Conservation (phyloP, 257 asterid species). For the Forsythia suspensa region DNA sequence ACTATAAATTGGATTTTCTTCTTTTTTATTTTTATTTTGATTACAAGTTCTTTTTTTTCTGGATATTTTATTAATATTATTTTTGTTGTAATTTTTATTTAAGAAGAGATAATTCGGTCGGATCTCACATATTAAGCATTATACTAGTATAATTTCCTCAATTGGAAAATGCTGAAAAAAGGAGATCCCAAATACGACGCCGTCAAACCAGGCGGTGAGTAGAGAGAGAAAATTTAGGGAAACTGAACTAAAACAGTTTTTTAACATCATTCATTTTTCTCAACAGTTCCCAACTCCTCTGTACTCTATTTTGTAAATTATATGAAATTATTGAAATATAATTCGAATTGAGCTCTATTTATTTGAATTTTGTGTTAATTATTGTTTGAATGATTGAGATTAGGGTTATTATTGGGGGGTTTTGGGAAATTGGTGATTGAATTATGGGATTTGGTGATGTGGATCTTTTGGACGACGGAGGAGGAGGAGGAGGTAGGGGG, state of each 20-base stretch:
- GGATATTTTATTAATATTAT: too few species aligned
- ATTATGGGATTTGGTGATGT: constrained; percentile 19
- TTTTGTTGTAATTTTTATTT: too few species aligned
- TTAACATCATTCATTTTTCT: not conserved
- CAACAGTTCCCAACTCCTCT: constrained; percentile 8
- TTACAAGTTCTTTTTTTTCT: too few species aligned
- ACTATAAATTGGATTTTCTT: too few species aligned
- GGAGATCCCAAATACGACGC: constrained; percentile 1
- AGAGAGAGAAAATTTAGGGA: constrained; percentile 12
- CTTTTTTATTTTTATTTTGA: too few species aligned
- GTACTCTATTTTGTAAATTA: not conserved
- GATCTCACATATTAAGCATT: too few species aligned
- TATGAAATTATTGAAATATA: not conserved
- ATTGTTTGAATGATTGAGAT: not conserved
- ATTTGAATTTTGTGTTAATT: not conserved
- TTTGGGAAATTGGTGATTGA: constrained; percentile 4
- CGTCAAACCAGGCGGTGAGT: constrained; percentile 9
- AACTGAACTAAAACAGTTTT: not conserved
- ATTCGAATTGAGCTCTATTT: not conserved
- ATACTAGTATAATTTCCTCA: too few species aligned
- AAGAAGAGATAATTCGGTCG: too few species aligned
- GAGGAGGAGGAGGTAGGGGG: constrained; percentile 15
- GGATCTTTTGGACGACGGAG: constrained; percentile 9
- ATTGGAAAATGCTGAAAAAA: not conserved
- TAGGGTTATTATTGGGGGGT: constrained; percentile 12